Evolutionary conservation across 2,329 filamentous ascomycete genomes (phyloP), one percentile per base, ranked within the genome.

Genomic region (Aspergillus melleus): DNA sequence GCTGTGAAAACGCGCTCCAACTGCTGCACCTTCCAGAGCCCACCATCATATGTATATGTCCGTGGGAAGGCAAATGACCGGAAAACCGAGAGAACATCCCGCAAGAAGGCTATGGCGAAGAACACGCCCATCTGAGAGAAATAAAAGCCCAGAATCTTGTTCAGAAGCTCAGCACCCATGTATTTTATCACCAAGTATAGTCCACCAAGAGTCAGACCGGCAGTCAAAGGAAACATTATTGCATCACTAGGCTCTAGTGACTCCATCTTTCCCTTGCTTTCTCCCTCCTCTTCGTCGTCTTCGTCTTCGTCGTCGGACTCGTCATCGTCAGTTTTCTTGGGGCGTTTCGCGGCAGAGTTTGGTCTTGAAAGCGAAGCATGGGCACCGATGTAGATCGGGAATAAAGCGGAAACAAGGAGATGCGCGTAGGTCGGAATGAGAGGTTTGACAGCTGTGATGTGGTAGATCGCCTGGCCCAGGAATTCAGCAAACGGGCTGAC

Each of bases 111-210:
- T 9, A 87, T 82, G 16, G 95, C 83, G 61, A 91, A 91, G 62
- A 90, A 88, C n/a, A 96, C 76, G 0, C 91, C 91, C 71, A 94
- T 87, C 59, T 86, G 75, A 3, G 90, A 90, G 77, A 96, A 93
- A 79, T 98, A 97, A 70, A 84, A 87, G 44, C 90, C 88, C 22
- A 98, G 79, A 44, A 96, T 84, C 75, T 89, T 90, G 79, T 94
- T 97, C 69, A 98, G 78, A 22, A 96, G 80, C 11, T 87, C 82
- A 0, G 92, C 91, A 65, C 94, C 83, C 57, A 97, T 85, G 84
- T 89, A 95, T 74, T 96, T 92, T 72, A 98, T 92, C 61, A 96
- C 81, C 68, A 93, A 88, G 79, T 98, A 98, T 12, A 98, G 81
- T 5, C 87, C 87, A 47, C 87, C 83, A 9, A 98, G 84, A 1